These are phyloP conservation scores for Jacaranda copaia DNA, from an alignment of 257 asterid species.

Conservation along the genomic window DNA sequence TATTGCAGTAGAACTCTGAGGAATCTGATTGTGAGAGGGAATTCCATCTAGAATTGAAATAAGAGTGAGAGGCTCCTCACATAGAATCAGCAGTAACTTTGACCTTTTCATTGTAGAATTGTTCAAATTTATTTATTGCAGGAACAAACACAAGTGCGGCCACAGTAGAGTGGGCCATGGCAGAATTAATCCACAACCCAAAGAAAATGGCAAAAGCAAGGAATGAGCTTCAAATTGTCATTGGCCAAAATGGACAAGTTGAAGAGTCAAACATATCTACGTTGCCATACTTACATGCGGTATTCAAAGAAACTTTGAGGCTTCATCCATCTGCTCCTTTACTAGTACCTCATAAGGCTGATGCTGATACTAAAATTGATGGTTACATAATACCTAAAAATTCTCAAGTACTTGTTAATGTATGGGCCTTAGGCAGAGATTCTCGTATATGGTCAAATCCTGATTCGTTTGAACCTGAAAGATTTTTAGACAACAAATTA, in stretches of 20 bases:
- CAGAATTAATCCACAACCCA: constrained; percentile 35
- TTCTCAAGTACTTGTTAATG: constrained; percentile 21
- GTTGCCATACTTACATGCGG: constrained; percentile 27
- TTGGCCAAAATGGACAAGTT: not conserved
- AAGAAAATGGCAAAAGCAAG: constrained; percentile 30
- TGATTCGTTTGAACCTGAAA: constrained; percentile 17
- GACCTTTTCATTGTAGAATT: no score
- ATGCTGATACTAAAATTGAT: constrained; percentile 9
- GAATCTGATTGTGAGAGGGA: no score
- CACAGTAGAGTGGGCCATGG: constrained; percentile 41
- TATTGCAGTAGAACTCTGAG: no score
- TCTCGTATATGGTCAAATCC: constrained; percentile 21
- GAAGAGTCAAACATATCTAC: constrained; percentile 26
- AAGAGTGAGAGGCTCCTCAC: no score
- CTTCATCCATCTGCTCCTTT: constrained; percentile 29
- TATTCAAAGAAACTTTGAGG: constrained; percentile 25
- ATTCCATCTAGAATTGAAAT: no score
- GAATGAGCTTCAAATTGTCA: constrained; percentile 16
- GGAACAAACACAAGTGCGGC: constrained; percentile 35
- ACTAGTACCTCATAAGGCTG: constrained; percentile 28
- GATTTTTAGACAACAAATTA: constrained; percentile 9
- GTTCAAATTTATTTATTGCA: constrained; percentile 32
- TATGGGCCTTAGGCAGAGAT: constrained; percentile 29
- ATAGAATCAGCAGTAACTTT: no score
- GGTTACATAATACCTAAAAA: constrained; percentile 18